Evolutionary conservation across 2,329 filamentous ascomycete species (phyloP).

Genomic region (Leptoxyphium fumago): DNA sequence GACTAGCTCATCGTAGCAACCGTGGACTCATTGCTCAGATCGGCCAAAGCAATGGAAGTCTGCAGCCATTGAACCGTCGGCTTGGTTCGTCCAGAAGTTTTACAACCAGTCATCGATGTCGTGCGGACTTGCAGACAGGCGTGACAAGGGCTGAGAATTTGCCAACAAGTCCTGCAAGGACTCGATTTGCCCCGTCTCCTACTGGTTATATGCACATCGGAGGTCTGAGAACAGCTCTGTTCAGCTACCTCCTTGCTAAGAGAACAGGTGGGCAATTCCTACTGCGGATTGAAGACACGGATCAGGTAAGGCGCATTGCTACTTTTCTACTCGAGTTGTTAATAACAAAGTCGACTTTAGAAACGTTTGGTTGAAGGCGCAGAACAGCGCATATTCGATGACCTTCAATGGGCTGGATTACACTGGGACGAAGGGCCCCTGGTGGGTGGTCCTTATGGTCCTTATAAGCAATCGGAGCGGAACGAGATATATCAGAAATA

Average conservation of each 20-base stretch:
- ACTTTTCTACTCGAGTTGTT: neutral
- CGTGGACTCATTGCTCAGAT: no score
- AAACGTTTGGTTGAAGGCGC: constrained; percentile 69
- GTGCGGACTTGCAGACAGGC: no score
- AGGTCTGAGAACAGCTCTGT: constrained; percentile 82
- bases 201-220: constrained; percentile 89
- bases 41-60: no score
- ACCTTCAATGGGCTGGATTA: constrained; percentile 77
- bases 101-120: no score
- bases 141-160: constrained; percentile 20
- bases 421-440: constrained; percentile 91
- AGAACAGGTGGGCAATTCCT: constrained; percentile 82
- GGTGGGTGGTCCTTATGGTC: constrained; percentile 65
- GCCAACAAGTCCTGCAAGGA: constrained; percentile 48
- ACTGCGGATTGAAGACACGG: constrained; percentile 85
- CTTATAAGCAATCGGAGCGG: constrained; percentile 81
- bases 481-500: constrained; percentile 58
- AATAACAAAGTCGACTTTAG: constrained; percentile 27
- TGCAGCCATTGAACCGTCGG: no score
- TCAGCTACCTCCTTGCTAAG: constrained; percentile 83
- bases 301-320: constrained; percentile 46
- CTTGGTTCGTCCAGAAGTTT: no score
- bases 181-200: constrained; percentile 88
- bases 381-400: constrained; percentile 60
- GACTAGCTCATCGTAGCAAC: no score